phyloP scores from a whole-genome alignment of 352 stramenopile species.

The Pythium rishiriense region DNA sequence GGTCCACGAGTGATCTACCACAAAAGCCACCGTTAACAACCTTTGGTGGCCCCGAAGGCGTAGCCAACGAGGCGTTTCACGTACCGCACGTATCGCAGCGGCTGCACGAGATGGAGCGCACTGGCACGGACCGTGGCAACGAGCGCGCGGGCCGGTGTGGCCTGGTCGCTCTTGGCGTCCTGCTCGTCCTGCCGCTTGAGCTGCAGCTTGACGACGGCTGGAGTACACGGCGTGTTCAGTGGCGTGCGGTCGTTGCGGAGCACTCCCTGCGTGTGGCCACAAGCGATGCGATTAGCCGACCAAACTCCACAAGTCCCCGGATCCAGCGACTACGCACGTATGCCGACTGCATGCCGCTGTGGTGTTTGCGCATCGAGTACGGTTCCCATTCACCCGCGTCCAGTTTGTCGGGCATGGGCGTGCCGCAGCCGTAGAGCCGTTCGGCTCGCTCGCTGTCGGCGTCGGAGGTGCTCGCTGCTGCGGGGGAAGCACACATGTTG shows the following conservation, averaged over 20 bases:
- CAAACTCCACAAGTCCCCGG: too few species aligned
- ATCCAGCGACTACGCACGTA: too few species aligned
- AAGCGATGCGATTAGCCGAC: too few species aligned
- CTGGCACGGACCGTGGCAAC: constrained; percentile 36
- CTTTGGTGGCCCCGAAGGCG: too few species aligned
- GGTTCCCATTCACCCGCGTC: constrained; percentile 53
- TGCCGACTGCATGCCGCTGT: constrained; percentile 44
- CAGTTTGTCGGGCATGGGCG: constrained; percentile 36
- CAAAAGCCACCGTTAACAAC: neutral
- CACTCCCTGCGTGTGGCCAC: constrained; percentile 41
- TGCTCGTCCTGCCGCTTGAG: constrained; percentile 64
- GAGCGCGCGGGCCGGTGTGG: constrained; percentile 4
- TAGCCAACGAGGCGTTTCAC: neutral
- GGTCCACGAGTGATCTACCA: constrained; percentile 16
- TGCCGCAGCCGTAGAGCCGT: constrained; percentile 21
- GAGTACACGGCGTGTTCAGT: constrained; percentile 84
- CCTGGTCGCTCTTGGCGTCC: constrained; percentile 25
- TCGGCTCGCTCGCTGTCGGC: constrained; percentile 26
- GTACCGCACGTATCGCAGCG: constrained; percentile 42
- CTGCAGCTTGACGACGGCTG: constrained; percentile 82
- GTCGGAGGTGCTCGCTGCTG: constrained; percentile 27
- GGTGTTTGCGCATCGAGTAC: constrained; percentile 53
- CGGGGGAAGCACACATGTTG: neutral
- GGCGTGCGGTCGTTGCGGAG: constrained; percentile 73
- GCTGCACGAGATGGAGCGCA: constrained; percentile 39